phyloP scores from a whole-genome alignment of 148 eudicot species.

The Pouteria glomerata region DNA sequence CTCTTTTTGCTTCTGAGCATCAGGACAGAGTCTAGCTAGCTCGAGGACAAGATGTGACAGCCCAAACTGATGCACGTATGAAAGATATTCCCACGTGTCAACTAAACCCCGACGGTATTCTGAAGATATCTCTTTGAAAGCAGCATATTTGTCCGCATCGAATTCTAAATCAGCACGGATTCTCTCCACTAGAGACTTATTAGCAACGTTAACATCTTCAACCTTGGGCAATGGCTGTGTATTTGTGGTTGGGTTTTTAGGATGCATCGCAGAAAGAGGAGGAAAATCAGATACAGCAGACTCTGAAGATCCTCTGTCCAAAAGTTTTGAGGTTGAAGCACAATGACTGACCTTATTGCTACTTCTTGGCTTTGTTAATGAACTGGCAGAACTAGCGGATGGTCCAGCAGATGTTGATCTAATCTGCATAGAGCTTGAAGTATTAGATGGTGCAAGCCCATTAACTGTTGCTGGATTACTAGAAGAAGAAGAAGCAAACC shows the following conservation, averaged over 20 bases:
- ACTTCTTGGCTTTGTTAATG: conserved; percentile 32
- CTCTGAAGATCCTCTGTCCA: conserved; percentile 27
- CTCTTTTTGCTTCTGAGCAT: conserved; percentile 64
- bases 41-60: conserved; percentile 74
- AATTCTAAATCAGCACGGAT: conserved; percentile 55
- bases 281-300: conserved; percentile 49
- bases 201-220: conserved; percentile 56
- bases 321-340: conserved; percentile 55
- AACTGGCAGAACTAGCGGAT: conserved; percentile 31
- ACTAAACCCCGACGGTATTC: conserved; percentile 66
- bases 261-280: conserved; percentile 52
- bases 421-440: conserved; percentile 32
- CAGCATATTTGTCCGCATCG: conserved; percentile 57
- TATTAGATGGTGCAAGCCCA: conserved; percentile 38
- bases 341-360: conserved; percentile 42
- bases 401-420: conserved; percentile 21
- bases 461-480: conserved; percentile 20
- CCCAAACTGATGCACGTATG: conserved; percentile 62
- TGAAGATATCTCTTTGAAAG: conserved; percentile 59
- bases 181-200: conserved; percentile 76
- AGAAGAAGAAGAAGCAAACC: conserved; percentile 9
- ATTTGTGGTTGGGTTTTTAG: conserved; percentile 20
- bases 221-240: conserved; percentile 22
- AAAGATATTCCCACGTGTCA: conserved; percentile 54
- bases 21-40: conserved; percentile 70